Base-by-base conservation (phyloP, 2,329 filamentous ascomycete genomes). In the Ophiobolus disseminans region DNA sequence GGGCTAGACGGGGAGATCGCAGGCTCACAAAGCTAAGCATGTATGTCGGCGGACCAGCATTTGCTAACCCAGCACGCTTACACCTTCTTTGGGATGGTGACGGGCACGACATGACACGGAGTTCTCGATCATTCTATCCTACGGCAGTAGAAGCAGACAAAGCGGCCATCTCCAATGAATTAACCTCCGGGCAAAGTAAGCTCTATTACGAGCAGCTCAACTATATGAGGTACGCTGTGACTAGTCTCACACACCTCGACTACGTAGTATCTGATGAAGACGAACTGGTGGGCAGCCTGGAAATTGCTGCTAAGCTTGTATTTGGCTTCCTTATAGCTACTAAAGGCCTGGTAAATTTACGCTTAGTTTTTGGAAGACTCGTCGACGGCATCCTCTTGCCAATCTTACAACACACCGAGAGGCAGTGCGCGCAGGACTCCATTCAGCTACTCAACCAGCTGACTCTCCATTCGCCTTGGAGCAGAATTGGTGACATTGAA, bases 361-460 rank as follows among this genome's bases (percentile, higher is more conserved):
- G 38, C 26, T 34, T 48, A 38, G 45, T 34, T 14, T 38, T 48
- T 25, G 45, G 39, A 23, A 48, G 39, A 38, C 38, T 48, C 22
- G 38, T 48, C 14, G 31, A 48, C 28, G 39, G 45, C 30, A 22
- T 37, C 34, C 39, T 48, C 30, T 30, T 34, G 32, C 45, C 44
- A 32, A 16, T 40, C 10, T 47, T 19, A 28, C 25, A 36, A 25
- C 17, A 13, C 21, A 25, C 32, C 28, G 44, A 47, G 44, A 39
- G 44, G 25, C 25, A 40, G 28, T 26, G 37, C 36, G 36, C 37
- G n/a, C 16, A 20, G 31, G 44, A 28, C 30, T 47, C 45, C 39
- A 48, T 42, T 31, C 14, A 14, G 22, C 40, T 43, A 37, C 45
- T 48, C 23, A n/a, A 20, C 10, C 28, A 38, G 7, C 39, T 46